These are phyloP conservation scores for Starmerella cellae DNA, from an alignment of 805 yeast genomes.

Conservation along the genomic window DNA sequence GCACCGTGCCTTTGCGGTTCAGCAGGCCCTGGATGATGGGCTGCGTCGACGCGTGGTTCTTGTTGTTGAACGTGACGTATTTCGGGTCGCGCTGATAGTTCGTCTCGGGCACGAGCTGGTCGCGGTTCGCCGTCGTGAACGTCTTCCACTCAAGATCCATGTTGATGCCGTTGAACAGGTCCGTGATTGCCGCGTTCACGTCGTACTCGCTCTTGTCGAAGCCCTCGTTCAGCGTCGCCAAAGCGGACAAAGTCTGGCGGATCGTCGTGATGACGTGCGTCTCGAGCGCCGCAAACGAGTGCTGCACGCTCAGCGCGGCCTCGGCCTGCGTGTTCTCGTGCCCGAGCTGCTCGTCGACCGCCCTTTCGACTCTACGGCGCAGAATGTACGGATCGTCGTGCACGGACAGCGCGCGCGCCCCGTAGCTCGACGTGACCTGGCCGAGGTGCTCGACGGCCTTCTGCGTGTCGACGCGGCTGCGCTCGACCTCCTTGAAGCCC, in stretches of 20 bases:
- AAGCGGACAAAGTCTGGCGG: conserved; percentile 29
- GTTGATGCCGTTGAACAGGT: conserved; percentile 28
- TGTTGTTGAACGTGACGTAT: conserved; percentile 31
- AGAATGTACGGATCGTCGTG: conserved; percentile 37
- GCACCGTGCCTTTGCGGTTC: conserved; percentile 33
- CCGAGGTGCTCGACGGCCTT: conserved; percentile 31
- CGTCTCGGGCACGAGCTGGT: conserved; percentile 26
- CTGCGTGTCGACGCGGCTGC: conserved; percentile 27
- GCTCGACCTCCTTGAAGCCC: conserved; percentile 30
- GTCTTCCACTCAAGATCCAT: conserved; percentile 35
- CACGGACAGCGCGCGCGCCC: conserved; percentile 28
- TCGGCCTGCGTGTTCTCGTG: conserved; percentile 37
- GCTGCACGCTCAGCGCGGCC: conserved; percentile 33
- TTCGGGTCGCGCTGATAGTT: conserved; percentile 31
- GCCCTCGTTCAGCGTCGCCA: conserved; percentile 25
- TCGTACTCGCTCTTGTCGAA: conserved; percentile 26
- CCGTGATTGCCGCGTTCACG: conserved; percentile 25
- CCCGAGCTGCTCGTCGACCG: conserved; percentile 33
- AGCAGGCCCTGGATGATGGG: conserved; percentile 40
- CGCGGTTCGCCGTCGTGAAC: conserved; percentile 28
- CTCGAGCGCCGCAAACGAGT: conserved; percentile 32
- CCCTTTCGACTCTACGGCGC: conserved; percentile 29
- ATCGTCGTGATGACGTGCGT: conserved; percentile 33
- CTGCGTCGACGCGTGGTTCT: conserved; percentile 30
- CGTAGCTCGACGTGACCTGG: conserved; percentile 27